These are phyloP conservation scores for Claviceps capensis DNA, from an alignment of 2,329 filamentous ascomycete genomes.

Conservation along the genomic window DNA sequence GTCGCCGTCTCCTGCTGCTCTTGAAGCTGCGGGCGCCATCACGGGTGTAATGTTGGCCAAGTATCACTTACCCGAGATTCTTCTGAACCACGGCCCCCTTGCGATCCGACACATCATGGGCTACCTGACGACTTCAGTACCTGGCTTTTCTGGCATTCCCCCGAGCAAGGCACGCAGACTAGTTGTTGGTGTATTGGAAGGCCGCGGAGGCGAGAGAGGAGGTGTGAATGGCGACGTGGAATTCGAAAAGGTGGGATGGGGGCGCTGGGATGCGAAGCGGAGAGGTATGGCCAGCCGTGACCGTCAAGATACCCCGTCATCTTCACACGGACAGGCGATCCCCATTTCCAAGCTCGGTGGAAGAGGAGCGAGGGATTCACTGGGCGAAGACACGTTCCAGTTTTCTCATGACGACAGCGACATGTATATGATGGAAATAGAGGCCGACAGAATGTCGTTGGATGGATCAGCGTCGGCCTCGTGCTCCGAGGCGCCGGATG, in stretches of 20 bases:
- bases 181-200: constrained; percentile 85
- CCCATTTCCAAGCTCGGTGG: constrained; percentile 37
- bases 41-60: constrained; percentile 76
- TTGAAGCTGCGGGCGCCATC: constrained; percentile 69
- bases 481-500: constrained; percentile 60
- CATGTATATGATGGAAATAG: constrained; percentile 60
- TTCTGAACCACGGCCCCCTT: constrained; percentile 77
- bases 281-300: constrained; percentile 46
- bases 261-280: constrained; percentile 78
- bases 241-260: constrained; percentile 96
- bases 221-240: constrained; percentile 56
- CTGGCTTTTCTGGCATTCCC: constrained; percentile 79
- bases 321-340: constrained; percentile 36
- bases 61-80: constrained; percentile 78
- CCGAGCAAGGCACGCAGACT: constrained; percentile 81
- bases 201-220: constrained; percentile 51
- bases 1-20: constrained; percentile 32
- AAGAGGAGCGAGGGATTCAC: constrained; percentile 39
- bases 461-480: constrained; percentile 57
- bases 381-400: constrained; percentile 56
- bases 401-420: constrained; percentile 61
- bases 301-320: constrained; percentile 27
- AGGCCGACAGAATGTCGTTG: constrained; percentile 91
- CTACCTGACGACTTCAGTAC: constrained; percentile 83
- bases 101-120: constrained; percentile 94